Evolutionary conservation across 2,329 filamentous ascomycete genomes (phyloP), one percentile per base, ranked within the genome.

Genomic region (Talaromyces sp.): DNA sequence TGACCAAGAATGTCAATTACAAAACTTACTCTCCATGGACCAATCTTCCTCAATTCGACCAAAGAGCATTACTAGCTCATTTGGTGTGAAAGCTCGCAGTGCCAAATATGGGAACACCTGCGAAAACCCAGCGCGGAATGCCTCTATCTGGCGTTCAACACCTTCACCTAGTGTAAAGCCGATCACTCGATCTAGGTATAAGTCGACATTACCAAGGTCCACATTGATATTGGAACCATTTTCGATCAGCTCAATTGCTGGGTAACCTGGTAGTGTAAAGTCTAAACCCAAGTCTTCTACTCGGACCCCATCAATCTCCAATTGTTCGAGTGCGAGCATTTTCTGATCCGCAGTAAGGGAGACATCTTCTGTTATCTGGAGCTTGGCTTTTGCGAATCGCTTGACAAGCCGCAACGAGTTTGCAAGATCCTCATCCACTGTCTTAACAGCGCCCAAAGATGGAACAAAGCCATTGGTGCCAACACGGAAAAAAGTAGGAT

Each of bases 51-150:
- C 89, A 4, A 91, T 86, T 59, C 88, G 85, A 17, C 94, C 94
- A 76, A 97, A 99, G 25, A 99, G 81, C 78, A 92, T 93, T 40
- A 97, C 93, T 31, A 99, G 81, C 73, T 99, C 95, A 66, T 91
- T 91, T 0, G 95, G 92, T 0, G 94, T 99, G 69, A 99, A 99
- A 0, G 94, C 91, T 63, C 88, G 90, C 50, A 99, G 77, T 7
- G 95, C 91, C 3, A 90, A 88, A 75, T 96, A 99, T 0, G 93
- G 91, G 79, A 99, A 99, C 0, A 99, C 95, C 64, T 95, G 89
- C 0, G 92, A 95, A 72, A 99, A 99, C 0, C 94, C 94, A 15
- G 82, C 76, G 58, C 89, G 86, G 82, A 99, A 99, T 3, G 93
- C 90, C 67, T 97, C 89, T 1, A 96, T 86, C 70, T 99, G 95